Base-by-base conservation (phyloP, 805 yeast genomes). In the Nadsonia fulvescens region DNA sequence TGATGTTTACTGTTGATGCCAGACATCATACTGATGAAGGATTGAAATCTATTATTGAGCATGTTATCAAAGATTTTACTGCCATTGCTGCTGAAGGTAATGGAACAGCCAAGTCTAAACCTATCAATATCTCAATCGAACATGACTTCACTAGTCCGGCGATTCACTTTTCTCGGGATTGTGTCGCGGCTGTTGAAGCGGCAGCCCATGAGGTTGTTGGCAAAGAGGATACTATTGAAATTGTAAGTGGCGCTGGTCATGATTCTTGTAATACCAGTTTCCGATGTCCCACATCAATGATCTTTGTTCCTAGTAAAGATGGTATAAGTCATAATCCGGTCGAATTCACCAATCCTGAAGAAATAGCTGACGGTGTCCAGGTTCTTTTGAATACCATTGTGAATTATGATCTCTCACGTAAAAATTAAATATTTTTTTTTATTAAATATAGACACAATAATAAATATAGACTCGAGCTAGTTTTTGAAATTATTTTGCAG, bases 201-300 rank as follows among this genome's bases (percentile, higher is more conserved):
- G 54, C 74, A 11, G 70, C 79, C 1, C 17, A 34, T n/a, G 35
- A 27, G 15, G 20, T 16, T 10, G 22, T 22, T 9, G 27, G 30
- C 18, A 32, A 33, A 9, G 35, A 29, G 18, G 17, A 30, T 8
- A 17, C 13, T 14, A 24, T 32, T 15, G 20, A 22, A 11, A 23
- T 39, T 8, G 33, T 40, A 11, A 64, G 74, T 36, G 81, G 83
- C 15, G 79, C 82, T 4, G 79, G 77, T 7, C 83, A 73, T 37
- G 83, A 73, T 40, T 67, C 77, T 5, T 69, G 78, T 37, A 57
- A 63, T 12, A 66, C 74, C 2, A 56, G 65, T 6, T 38, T 50
- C 5, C 53, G 57, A 23, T 61, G 65, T 20, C 82, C 83, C 20
- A 71, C 82, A 0, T 63, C 78, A 2, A 73, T 73, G 81, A 64